A percentile compares a stretch with the other conserved stretches of the same genome.
These are phyloP conservation scores for Trifolium pratense DNA, from an alignment of 306 rosid species.

Conservation along the genomic window DNA sequence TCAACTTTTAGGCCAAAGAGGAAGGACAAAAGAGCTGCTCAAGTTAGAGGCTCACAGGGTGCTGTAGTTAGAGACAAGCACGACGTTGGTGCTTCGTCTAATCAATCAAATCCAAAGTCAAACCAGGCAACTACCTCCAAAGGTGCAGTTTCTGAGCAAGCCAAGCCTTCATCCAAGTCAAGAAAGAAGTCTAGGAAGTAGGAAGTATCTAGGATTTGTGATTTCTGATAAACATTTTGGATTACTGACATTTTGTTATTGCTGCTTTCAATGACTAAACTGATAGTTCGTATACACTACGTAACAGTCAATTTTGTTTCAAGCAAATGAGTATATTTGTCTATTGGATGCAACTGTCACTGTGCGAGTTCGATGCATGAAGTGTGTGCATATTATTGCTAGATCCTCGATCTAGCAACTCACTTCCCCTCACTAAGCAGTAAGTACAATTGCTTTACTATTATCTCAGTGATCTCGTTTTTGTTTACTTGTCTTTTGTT, in stretches of 20 bases:
- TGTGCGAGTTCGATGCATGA: conserved; percentile 11
- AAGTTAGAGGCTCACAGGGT: conserved; percentile 98
- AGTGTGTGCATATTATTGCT: background rate
- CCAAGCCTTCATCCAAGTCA: conserved; percentile 71
- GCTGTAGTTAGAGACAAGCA: conserved; percentile 85
- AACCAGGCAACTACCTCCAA: conserved; percentile 66
- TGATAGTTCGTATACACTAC: conserved; percentile 25
- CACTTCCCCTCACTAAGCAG: background rate
- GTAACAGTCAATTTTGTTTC: conserved; percentile 38
- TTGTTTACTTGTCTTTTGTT: background rate
- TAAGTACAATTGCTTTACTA: background rate
- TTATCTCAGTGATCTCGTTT: background rate
- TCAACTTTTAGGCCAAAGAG: conserved; percentile 94
- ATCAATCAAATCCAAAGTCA: conserved; percentile 60
- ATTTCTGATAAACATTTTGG: conserved; percentile 31
- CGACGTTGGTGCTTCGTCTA: conserved; percentile 62
- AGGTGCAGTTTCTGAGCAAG: conserved; percentile 63
- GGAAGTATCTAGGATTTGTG: conserved; percentile 51
- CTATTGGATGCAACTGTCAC: background rate
- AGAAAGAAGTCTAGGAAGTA: conserved; percentile 88
- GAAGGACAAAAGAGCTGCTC: conserved; percentile 96
- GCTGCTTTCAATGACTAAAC: conserved; percentile 37
- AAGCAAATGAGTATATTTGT: conserved; percentile 34
- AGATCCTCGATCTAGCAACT: background rate
- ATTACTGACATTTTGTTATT: conserved; percentile 33